Evolutionary conservation across 192 early-diverging fungal genomes (phyloP), one percentile per base, ranked within the genome.

Genomic region (Diversispora epigaea): DNA sequence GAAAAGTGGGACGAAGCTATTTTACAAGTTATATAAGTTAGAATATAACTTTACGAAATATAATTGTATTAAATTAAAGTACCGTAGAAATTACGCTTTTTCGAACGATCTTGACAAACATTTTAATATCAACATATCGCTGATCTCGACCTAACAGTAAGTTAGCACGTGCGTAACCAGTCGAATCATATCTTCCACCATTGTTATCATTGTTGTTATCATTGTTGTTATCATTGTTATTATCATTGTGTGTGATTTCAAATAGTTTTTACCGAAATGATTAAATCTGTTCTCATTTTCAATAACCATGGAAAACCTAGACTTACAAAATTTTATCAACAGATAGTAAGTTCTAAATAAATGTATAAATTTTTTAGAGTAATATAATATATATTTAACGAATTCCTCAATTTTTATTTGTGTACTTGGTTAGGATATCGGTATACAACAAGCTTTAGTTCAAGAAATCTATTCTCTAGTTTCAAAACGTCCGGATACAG

Each of bases 221-320:
- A n/a, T 32, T 32, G 25, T 32, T 32, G 25, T 32, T 32, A 32
- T 32, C 25, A 32, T 32, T 32, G 25, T n/a, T n/a, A n/a, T 32
- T 32, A 32, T 32, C 25, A n/a, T 32, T 32, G 25, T 32, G n/a
- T n/a, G n/a, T n/a, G n/a, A n/a, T n/a, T n/a, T n/a, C n/a, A n/a
- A n/a, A n/a, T 32, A 2, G 49, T 50, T 12, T 54, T 54, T 14
- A 11, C 11, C n/a, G 2, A 54, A 77, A 93, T 94, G 91, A 96
- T 99, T 78, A 91, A 94, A 75, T 94, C 94, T n/a, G 95, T 96
- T n/a, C 89, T 97, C 75, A 98, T 98, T 81, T 98, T 99, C 84
- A 99, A 99, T 84, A 97, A 95, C 79, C 90, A 93, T 75, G 97
- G 97, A 66, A 98, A 96, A 77, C 93, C 97, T 50, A 89, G 97